Conservation (phyloP, 495 filamentous ascomycete species). For the Trichoderma reesei region DNA sequence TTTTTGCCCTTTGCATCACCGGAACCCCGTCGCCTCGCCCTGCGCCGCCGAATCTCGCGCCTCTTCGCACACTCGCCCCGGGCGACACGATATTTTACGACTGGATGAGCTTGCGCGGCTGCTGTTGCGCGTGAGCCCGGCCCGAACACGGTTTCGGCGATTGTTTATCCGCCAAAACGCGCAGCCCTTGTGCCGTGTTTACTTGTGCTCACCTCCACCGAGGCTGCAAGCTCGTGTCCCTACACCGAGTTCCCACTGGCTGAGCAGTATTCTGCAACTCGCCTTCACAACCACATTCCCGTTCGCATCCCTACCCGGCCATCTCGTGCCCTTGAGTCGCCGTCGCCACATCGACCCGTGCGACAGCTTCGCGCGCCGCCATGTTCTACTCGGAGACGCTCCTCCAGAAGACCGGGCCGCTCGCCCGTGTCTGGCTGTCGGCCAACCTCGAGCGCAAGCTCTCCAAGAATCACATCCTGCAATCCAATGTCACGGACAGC, state of each 20-base stretch:
- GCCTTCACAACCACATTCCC: not conserved
- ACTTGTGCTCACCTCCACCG: not conserved
- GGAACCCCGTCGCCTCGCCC: not conserved
- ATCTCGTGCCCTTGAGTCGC: not conserved
- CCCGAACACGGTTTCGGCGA: conserved; percentile 7
- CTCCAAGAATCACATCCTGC: conserved; percentile 85
- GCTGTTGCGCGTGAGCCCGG: conserved; percentile 1
- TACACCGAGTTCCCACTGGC: not conserved
- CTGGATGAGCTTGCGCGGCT: conserved; percentile 1
- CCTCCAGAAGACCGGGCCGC: conserved; percentile 87
- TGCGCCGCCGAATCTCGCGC: not conserved
- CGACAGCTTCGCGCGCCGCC: conserved; percentile 21
- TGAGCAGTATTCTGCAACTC: not conserved
- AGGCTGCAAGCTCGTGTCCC: not conserved
- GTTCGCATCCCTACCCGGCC: too few species aligned
- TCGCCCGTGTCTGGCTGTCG: conserved; percentile 96
- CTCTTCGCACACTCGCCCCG: not conserved
- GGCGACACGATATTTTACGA: not conserved
- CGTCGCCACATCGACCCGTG: not conserved
- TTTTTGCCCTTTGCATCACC: conserved; percentile 1
- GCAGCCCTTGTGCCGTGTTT: conserved; percentile 6
- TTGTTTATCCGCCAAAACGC: conserved; percentile 8
- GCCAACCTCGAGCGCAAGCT: conserved; percentile 97
- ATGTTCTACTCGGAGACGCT: conserved; percentile 99
- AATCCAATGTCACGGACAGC: conserved; percentile 85